phyloP scores from a whole-genome alignment of 2,329 filamentous ascomycete genomes.

The Periglandula ipomoeae region DNA sequence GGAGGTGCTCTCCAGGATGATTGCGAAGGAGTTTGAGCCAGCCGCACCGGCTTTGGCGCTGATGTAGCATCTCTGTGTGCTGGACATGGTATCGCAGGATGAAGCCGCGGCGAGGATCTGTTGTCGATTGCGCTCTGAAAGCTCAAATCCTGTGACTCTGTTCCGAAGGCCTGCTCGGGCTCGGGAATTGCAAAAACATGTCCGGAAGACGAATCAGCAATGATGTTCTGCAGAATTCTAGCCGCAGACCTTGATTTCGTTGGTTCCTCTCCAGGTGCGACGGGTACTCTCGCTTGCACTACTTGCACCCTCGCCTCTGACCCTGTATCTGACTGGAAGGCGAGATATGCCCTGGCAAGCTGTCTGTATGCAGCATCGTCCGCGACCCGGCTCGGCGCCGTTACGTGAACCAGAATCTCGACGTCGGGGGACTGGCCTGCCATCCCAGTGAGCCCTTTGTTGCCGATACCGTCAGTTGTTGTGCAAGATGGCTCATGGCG shows the following conservation, averaged over 20 bases:
- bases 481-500: slow-evolving; percentile 2
- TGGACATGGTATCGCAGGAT: neutral
- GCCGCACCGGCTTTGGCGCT: neutral
- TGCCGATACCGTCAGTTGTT: neutral
- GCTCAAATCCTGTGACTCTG: slow-evolving; percentile 32
- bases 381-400: slow-evolving; percentile 36
- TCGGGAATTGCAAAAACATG: slow-evolving; percentile 9
- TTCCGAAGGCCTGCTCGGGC: slow-evolving; percentile 15
- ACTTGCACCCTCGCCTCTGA: neutral
- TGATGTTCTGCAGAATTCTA: neutral
- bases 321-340: slow-evolving; percentile 31
- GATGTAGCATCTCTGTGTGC: neutral
- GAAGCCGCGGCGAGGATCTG: slow-evolving; percentile 23
- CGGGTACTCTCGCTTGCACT: neutral
- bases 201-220: neutral
- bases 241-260: neutral
- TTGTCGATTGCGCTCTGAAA: slow-evolving; percentile 38
- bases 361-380: slow-evolving; percentile 41
- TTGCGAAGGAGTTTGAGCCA: slow-evolving; percentile 13
- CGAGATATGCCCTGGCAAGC: slow-evolving; percentile 42
- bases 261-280: neutral
- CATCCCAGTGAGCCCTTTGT: slow-evolving; percentile 13
- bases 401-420: slow-evolving; percentile 48
- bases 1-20: slow-evolving; percentile 34
- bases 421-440: slow-evolving; percentile 21